phyloP scores from a whole-genome alignment of 208 protist genomes.

The Crithidia brevicula region DNA sequence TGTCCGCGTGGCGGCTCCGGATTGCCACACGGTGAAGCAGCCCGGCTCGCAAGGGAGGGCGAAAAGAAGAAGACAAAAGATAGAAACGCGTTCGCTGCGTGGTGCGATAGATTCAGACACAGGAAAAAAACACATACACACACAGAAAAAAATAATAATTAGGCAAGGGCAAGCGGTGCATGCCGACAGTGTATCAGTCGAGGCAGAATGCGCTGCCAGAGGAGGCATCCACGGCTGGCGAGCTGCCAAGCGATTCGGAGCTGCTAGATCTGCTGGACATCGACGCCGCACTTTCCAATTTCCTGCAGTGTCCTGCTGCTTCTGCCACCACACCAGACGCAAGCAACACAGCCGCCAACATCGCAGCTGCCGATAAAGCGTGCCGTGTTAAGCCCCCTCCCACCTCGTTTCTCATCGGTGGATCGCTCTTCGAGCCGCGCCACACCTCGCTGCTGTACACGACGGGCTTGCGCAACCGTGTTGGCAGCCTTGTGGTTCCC shows the following conservation, averaged over 20 bases:
- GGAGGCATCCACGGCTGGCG: background rate
- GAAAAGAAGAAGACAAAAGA: too few relatives aligned
- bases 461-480: background rate
- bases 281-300: slow-evolving; percentile 12
- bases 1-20: too few relatives aligned
- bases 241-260: slow-evolving; percentile 27
- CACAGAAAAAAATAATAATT: too few relatives aligned
- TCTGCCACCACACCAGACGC: background rate
- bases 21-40: too few relatives aligned
- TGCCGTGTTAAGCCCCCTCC: background rate
- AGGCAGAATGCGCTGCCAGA: background rate
- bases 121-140: too few relatives aligned
- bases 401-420: slow-evolving; percentile 47
- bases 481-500: background rate
- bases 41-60: too few relatives aligned
- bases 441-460: background rate
- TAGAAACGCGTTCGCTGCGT: too few relatives aligned
- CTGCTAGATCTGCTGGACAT: slow-evolving; percentile 39
- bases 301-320: background rate
- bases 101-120: too few relatives aligned
- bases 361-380: background rate
- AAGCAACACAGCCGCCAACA: background rate
- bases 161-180: background rate
- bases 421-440: slow-evolving; percentile 43
- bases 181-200: background rate